Evolutionary conservation across 306 rosid genomes (phyloP).

Genomic region (Morella rubra): DNA sequence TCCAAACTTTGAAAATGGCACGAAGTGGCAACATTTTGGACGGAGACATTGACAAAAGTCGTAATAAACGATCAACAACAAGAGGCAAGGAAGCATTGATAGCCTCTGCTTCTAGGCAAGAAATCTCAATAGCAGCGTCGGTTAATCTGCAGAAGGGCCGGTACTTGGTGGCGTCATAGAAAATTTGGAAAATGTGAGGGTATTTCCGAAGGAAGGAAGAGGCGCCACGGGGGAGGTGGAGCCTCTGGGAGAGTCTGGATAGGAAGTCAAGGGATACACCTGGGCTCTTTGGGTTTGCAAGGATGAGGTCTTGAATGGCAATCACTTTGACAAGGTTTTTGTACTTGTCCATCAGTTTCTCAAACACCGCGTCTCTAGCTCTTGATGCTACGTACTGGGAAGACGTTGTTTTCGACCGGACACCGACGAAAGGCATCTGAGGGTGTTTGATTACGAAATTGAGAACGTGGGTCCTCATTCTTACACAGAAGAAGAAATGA

Average conservation of each 20-base stretch:
- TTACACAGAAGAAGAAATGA: background rate
- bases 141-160: constrained; percentile 68
- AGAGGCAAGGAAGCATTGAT: constrained; percentile 54
- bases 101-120: constrained; percentile 54
- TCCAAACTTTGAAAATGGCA: constrained; percentile 79
- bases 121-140: constrained; percentile 50
- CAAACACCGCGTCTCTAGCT: constrained; percentile 86
- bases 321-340: constrained; percentile 75
- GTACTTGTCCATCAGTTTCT: constrained; percentile 86
- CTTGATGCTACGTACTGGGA: constrained; percentile 67
- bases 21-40: constrained; percentile 78
- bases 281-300: constrained; percentile 62
- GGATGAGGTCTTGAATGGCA: constrained; percentile 82
- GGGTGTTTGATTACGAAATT: constrained; percentile 38
- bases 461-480: constrained; percentile 34
- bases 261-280: constrained; percentile 75
- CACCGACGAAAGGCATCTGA: constrained; percentile 16
- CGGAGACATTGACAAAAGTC: constrained; percentile 70
- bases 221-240: constrained; percentile 82
- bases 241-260: constrained; percentile 73
- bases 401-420: constrained; percentile 68
- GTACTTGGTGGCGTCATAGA: constrained; percentile 61
- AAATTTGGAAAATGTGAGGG: constrained; percentile 78
- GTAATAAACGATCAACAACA: constrained; percentile 63
- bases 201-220: constrained; percentile 70